Evolutionary conservation across 208 protist genomes (phyloP).

Genomic region (Trichomonas tenax): DNA sequence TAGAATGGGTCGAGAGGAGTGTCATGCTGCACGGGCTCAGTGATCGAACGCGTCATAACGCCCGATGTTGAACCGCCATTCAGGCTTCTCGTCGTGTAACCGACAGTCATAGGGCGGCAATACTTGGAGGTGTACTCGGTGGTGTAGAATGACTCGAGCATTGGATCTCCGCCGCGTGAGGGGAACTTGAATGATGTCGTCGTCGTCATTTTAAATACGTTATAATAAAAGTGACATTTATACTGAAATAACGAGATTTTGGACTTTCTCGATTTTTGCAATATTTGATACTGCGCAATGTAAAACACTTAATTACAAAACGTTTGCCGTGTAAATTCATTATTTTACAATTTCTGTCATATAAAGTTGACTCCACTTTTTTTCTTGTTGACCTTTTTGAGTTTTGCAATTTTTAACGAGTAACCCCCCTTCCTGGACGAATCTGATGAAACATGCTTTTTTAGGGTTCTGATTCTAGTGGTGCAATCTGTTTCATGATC

Average conservation of each 20-base stretch:
- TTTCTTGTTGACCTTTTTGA: too few relatives aligned
- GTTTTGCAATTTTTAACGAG: too few relatives aligned
- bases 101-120: not conserved
- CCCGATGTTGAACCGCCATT: not conserved
- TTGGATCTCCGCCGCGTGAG: not conserved
- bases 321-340: too few relatives aligned
- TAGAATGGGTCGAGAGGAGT: not conserved
- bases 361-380: too few relatives aligned
- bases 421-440: too few relatives aligned
- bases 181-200: not conserved
- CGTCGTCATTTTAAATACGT: not conserved
- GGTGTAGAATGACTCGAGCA: not conserved
- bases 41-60: not conserved
- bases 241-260: not conserved
- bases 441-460: too few relatives aligned
- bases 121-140: not conserved
- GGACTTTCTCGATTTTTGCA: too few relatives aligned
- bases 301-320: too few relatives aligned
- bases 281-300: too few relatives aligned
- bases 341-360: too few relatives aligned
- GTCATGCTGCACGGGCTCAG: not conserved
- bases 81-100: not conserved
- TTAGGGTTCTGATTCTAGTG: too few relatives aligned
- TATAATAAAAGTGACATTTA: not conserved
- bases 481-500: too few relatives aligned